Evolutionary conservation across 2,329 filamentous ascomycete genomes (phyloP).

Genomic region (Myriosclerotinia scirpicola): DNA sequence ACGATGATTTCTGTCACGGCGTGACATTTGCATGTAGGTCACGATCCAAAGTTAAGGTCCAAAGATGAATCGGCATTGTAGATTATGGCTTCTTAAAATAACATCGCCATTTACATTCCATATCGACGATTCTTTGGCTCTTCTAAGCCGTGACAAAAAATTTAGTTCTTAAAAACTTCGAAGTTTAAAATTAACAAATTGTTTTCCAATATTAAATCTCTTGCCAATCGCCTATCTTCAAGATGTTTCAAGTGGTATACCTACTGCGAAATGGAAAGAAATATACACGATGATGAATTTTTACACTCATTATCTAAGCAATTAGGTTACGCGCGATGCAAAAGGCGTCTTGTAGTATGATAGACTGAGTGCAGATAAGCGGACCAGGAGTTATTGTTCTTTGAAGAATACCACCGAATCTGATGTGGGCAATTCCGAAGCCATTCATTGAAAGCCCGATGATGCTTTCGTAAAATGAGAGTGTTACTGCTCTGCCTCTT

Average conservation of each 20-base stretch:
- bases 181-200: background rate
- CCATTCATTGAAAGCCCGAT: conserved; percentile 97
- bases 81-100: too few species aligned
- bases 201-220: background rate
- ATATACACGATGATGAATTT: background rate
- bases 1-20: too few species aligned
- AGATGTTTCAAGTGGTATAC: background rate
- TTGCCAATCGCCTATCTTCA: background rate
- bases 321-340: conserved; percentile 66
- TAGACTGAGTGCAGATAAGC: conserved; percentile 91
- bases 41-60: too few species aligned
- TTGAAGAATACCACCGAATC: conserved; percentile 87
- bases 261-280: background rate
- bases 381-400: conserved; percentile 87
- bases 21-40: too few species aligned
- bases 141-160: background rate
- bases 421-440: conserved; percentile 91
- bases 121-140: background rate
- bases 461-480: conserved; percentile 91
- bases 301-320: background rate
- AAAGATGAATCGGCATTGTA: too few species aligned
- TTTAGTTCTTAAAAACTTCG: background rate
- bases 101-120: background rate
- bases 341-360: conserved; percentile 90
- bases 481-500: conserved; percentile 84